Evolutionary conservation across 139 green algal genomes (phyloP).

Genomic region (Parachlorella kessleri): DNA sequence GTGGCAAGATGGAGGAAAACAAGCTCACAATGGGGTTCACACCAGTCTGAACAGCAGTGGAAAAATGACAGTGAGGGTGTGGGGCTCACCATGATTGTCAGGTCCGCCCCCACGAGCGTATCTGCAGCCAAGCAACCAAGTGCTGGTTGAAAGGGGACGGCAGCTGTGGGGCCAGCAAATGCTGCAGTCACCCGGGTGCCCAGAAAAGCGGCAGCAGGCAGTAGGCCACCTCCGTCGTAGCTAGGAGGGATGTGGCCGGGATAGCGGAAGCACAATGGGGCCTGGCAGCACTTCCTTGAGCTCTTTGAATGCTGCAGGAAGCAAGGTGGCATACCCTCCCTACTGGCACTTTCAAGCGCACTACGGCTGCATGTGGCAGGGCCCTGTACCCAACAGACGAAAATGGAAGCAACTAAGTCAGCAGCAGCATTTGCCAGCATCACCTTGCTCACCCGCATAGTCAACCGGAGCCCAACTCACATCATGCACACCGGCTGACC

Average conservation of each 20-base stretch:
- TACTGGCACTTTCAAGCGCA: constrained; percentile 21
- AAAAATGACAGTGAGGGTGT: too few species aligned
- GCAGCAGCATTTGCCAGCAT: neutral
- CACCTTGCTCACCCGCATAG: neutral
- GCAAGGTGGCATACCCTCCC: neutral
- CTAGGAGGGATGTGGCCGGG: too few species aligned
- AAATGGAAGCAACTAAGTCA: neutral
- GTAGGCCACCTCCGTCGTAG: too few species aligned
- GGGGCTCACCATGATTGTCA: constrained; percentile 86
- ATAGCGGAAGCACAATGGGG: neutral
- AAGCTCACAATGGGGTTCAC: too few species aligned
- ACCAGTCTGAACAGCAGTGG: too few species aligned
- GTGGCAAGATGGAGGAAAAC: too few species aligned
- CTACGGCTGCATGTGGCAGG: too few species aligned
- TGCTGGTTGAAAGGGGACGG: neutral
- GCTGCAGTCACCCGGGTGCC: neutral
- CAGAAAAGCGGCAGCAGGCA: too few species aligned
- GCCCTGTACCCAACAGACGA: constrained; percentile 48
- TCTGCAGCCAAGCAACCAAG: too few species aligned
- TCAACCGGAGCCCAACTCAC: too few species aligned
- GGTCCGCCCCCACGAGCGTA: too few species aligned
- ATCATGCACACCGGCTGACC: neutral
- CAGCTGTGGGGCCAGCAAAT: neutral
- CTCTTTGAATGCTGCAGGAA: neutral
- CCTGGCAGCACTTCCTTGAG: neutral